A percentile compares a stretch with the other conserved stretches of the same genome.
Evolutionary conservation across 2,329 filamentous ascomycete genomes (phyloP).

Genomic region (Exophiala dermatitidis): DNA sequence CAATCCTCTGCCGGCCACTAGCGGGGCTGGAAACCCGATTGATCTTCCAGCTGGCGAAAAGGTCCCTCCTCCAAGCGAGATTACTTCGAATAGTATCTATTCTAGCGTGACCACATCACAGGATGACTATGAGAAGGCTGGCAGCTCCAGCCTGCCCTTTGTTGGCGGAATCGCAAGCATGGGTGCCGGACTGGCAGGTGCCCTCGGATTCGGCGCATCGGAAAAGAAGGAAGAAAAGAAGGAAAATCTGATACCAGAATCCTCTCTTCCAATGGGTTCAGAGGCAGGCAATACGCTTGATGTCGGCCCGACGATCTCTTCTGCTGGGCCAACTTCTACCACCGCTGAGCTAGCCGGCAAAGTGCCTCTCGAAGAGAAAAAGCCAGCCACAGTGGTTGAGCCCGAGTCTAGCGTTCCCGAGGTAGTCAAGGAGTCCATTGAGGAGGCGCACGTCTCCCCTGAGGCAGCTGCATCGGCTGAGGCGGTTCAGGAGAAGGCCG

Average conservation of each 20-base stretch:
- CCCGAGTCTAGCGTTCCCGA: conserved; percentile 59
- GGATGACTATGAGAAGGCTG: conserved; percentile 76
- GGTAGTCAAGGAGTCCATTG: conserved; percentile 41
- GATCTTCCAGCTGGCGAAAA: conserved; percentile 71
- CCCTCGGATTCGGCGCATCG: conserved; percentile 43
- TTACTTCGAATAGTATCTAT: conserved; percentile 65
- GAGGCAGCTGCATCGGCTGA: conserved; percentile 64
- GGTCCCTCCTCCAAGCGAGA: conserved; percentile 54
- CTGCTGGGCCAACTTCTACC: conserved; percentile 42
- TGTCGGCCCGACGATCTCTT: conserved; percentile 48
- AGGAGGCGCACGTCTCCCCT: conserved; percentile 51
- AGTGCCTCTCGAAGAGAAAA: conserved; percentile 38
- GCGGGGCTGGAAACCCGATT: conserved; percentile 67
- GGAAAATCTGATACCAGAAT: conserved; percentile 69
- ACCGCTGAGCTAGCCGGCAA: conserved; percentile 40
- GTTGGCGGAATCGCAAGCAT: conserved; percentile 34
- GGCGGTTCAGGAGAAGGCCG: conserved; percentile 68
- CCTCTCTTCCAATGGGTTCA: conserved; percentile 63
- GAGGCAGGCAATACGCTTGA: conserved; percentile 40
- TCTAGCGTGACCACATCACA: conserved; percentile 62
- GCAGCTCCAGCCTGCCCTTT: conserved; percentile 39
- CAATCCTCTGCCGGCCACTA: conserved; percentile 53
- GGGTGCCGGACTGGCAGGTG: conserved; percentile 35
- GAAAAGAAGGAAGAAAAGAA: conserved; percentile 51
- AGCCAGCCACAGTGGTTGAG: conserved; percentile 43